A percentile compares a stretch with the other conserved stretches of the same genome.
Conservation (phyloP, 1,139 yeast species). For the Eremothecium coryli region DNA sequence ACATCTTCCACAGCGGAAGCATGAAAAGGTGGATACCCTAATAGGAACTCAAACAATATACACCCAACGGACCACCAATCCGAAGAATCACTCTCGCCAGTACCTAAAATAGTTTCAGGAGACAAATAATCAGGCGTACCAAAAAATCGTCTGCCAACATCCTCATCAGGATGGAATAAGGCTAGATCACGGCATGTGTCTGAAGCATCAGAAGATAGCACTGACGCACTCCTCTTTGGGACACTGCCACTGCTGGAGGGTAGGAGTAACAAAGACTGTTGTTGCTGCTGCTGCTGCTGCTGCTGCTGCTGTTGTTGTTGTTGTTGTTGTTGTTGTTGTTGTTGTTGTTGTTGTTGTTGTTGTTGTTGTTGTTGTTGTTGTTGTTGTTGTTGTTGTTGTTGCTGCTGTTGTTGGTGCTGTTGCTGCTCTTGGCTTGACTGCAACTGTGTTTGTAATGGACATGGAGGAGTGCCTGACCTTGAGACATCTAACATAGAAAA, state of each 20-base stretch:
- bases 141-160: slow-evolving; percentile 53
- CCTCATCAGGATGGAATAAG: slow-evolving; percentile 58
- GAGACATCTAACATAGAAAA: slow-evolving; percentile 24
- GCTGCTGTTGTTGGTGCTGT: slow-evolving; percentile 9
- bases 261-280: not conserved
- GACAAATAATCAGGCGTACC: slow-evolving; percentile 98
- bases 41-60: slow-evolving; percentile 80
- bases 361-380: slow-evolving; percentile 8
- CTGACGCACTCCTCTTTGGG: slow-evolving; percentile 7
- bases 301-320: slow-evolving; percentile 8
- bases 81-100: slow-evolving; percentile 73
- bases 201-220: slow-evolving; percentile 8
- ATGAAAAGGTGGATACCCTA: slow-evolving; percentile 94
- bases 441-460: slow-evolving; percentile 11
- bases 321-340: slow-evolving; percentile 6
- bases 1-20: slow-evolving; percentile 73
- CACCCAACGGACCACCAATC: slow-evolving; percentile 99
- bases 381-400: slow-evolving; percentile 9
- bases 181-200: slow-evolving; percentile 37
- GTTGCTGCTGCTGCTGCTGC: slow-evolving; percentile 1
- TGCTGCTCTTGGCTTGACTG: slow-evolving; percentile 9
- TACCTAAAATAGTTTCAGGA: slow-evolving; percentile 87
- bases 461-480: slow-evolving; percentile 27
- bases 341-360: slow-evolving; percentile 8
- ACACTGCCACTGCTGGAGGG: slow-evolving; percentile 3